Evolutionary conservation across 164 flowering plant genomes (phyloP).

Genomic region (Chimonanthus praecox): DNA sequence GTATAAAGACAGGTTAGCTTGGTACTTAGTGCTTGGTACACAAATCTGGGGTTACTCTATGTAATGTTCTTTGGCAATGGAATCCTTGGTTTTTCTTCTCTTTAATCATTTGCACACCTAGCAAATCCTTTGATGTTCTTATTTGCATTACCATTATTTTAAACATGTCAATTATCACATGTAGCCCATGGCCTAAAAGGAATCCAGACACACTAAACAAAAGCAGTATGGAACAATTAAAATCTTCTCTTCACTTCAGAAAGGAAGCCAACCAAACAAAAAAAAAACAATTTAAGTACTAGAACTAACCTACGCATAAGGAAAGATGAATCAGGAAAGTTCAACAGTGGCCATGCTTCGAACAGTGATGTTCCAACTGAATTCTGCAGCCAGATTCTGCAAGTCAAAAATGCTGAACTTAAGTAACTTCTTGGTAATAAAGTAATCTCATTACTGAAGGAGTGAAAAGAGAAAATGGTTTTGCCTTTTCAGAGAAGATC

Average conservation of each 20-base stretch:
- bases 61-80: too few relatives aligned
- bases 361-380: conserved; percentile 68
- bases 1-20: too few relatives aligned
- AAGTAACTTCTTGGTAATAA: not conserved
- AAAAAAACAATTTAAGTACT: not conserved
- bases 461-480: not conserved
- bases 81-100: too few relatives aligned
- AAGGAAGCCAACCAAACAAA: not conserved
- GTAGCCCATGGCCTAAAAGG: too few relatives aligned
- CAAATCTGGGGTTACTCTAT: too few relatives aligned
- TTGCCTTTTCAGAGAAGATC: conserved; percentile 75
- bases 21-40: too few relatives aligned
- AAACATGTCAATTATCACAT: too few relatives aligned
- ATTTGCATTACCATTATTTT: not conserved
- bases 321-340: conserved; percentile 42
- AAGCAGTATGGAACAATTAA: not conserved
- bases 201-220: too few relatives aligned
- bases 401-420: conserved; percentile 11
- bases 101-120: not conserved
- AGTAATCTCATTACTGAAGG: too few relatives aligned
- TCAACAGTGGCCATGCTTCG: conserved; percentile 16
- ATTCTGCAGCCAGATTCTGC: conserved; percentile 92
- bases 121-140: not conserved
- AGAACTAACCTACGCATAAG: conserved; percentile 64
- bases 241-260: not conserved